phyloP scores from a whole-genome alignment of 176 grass and related monocot genomes.

The Areca catechu region DNA sequence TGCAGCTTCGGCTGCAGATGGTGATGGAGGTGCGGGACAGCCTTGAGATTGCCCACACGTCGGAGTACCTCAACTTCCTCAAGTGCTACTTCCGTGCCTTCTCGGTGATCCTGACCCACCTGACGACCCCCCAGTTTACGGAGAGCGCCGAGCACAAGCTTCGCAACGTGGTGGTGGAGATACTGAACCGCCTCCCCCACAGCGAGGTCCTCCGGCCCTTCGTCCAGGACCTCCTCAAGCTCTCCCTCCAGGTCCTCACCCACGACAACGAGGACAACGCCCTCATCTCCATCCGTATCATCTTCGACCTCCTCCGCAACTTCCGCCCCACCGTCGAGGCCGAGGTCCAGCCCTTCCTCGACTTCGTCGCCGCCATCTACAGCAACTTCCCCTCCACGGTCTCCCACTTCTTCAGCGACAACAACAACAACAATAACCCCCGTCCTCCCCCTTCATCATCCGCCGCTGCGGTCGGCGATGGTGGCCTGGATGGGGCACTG shows the following conservation, averaged over 20 bases:
- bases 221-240: constrained; percentile 94
- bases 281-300: constrained; percentile 80
- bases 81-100: constrained; percentile 94
- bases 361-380: constrained; percentile 87
- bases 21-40: constrained; percentile 88
- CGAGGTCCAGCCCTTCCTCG: constrained; percentile 95
- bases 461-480: neutral
- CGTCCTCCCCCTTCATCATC: neutral
- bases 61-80: constrained; percentile 92
- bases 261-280: constrained; percentile 95
- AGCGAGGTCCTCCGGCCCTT: constrained; percentile 96
- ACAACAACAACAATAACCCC: neutral
- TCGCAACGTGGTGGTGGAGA: constrained; percentile 88
- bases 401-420: constrained; percentile 58
- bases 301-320: constrained; percentile 94
- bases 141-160: constrained; percentile 92
- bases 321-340: constrained; percentile 96
- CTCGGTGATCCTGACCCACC: constrained; percentile 59
- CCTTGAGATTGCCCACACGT: constrained; percentile 89
- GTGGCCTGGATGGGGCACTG: no score
- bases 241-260: constrained; percentile 82
- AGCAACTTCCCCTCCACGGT: constrained; percentile 65
- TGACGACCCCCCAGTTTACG: constrained; percentile 52
- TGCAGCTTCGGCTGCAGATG: constrained; percentile 67
- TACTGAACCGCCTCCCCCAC: constrained; percentile 95